phyloP scores from a whole-genome alignment of 192 early-diverging fungal genomes.

The Podila minutissima region DNA sequence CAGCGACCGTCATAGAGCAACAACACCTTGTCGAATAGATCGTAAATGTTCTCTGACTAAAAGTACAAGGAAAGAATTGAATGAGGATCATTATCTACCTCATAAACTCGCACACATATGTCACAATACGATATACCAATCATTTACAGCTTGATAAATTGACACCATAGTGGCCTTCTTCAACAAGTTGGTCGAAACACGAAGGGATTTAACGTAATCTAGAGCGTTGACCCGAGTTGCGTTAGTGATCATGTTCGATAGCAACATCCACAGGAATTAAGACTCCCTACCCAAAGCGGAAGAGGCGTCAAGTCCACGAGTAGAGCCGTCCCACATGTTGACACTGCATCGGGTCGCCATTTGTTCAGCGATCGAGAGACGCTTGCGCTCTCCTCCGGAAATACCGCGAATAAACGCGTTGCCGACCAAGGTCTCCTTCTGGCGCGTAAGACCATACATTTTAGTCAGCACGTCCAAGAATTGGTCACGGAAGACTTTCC shows the following conservation, averaged over 20 bases:
- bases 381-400: slow-evolving; percentile 69
- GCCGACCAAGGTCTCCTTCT: slow-evolving; percentile 69
- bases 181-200: slow-evolving; percentile 74
- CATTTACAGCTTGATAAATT: slow-evolving; percentile 69
- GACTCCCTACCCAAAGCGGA: slow-evolving; percentile 60
- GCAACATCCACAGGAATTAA: too few species aligned
- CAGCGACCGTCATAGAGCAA: slow-evolving; percentile 72
- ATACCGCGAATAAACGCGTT: slow-evolving; percentile 66
- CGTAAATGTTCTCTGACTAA: slow-evolving; percentile 72
- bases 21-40: slow-evolving; percentile 73
- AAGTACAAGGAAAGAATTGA: not conserved
- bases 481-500: slow-evolving; percentile 54
- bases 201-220: slow-evolving; percentile 78
- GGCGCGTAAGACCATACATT: slow-evolving; percentile 67
- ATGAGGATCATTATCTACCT: not conserved
- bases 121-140: slow-evolving; percentile 49
- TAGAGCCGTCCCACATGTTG: slow-evolving; percentile 74
- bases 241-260: too few species aligned
- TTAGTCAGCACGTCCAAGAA: slow-evolving; percentile 62
- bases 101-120: too few species aligned
- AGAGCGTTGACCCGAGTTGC: not conserved
- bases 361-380: slow-evolving; percentile 64
- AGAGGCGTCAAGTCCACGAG: slow-evolving; percentile 80
- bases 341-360: slow-evolving; percentile 58
- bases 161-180: slow-evolving; percentile 67